Evolutionary conservation across 129 eudicot genomes (phyloP).

Genomic region (Flaveria brownii): DNA sequence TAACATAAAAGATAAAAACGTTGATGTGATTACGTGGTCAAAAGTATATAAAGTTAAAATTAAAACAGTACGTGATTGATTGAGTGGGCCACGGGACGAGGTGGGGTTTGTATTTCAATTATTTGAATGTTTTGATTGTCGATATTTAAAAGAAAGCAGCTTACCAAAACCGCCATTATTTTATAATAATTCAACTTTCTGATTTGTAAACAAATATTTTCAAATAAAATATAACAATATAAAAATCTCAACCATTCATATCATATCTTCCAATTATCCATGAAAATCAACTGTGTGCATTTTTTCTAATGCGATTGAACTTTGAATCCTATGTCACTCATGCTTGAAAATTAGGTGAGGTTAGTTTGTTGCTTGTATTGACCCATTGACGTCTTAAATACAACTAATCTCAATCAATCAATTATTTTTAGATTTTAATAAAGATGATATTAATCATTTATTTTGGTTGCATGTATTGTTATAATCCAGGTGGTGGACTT

Average conservation of each 20-base stretch:
- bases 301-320: not conserved
- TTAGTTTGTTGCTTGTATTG: not conserved
- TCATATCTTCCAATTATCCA: conserved; percentile 16
- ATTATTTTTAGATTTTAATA: not conserved
- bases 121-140: conserved; percentile 29
- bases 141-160: not conserved
- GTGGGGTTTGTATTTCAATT: not conserved
- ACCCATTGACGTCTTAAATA: not conserved
- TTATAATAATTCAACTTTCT: conserved; percentile 10
- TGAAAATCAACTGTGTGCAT: conserved; percentile 11
- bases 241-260: not conserved
- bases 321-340: conserved; percentile 13
- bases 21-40: not conserved
- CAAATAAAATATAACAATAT: not conserved
- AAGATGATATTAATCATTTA: not conserved
- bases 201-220: conserved; percentile 5
- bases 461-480: not conserved
- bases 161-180: conserved; percentile 18
- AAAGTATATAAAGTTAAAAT: no score
- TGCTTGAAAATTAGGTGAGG: conserved; percentile 22
- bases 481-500: conserved; percentile 11
- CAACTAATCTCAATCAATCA: not conserved
- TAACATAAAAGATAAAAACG: not conserved
- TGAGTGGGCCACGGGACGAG: not conserved
- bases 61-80: no score